Conservation (phyloP, 805 yeast genomes). For the Starmerella tilneyi region DNA sequence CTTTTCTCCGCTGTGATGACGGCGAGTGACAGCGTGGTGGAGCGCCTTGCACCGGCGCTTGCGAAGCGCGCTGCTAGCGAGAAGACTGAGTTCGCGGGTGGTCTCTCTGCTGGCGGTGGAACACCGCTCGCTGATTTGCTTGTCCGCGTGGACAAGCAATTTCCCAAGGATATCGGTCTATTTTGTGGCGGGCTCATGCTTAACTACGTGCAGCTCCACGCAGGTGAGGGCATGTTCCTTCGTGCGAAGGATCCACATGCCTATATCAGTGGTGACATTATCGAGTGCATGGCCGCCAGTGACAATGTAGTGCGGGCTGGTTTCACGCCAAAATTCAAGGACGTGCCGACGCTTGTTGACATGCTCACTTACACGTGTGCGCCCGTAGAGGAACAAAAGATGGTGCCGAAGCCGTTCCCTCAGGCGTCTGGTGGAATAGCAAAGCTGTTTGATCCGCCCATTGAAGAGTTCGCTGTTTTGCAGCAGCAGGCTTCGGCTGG, state of each 20-base stretch:
- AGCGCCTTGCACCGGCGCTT: slow-evolving; percentile 48
- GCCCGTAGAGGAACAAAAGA: slow-evolving; percentile 85
- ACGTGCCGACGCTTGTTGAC: slow-evolving; percentile 75
- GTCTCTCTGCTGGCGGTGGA: slow-evolving; percentile 30
- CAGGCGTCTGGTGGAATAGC: slow-evolving; percentile 32
- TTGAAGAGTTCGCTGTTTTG: slow-evolving; percentile 90
- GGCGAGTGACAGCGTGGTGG: slow-evolving; percentile 52
- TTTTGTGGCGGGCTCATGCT: slow-evolving; percentile 91
- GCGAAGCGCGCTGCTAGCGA: slow-evolving; percentile 52
- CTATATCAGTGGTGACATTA: slow-evolving; percentile 90
- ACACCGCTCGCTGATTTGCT: slow-evolving; percentile 59
- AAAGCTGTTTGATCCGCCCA: slow-evolving; percentile 81
- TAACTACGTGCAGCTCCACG: slow-evolving; percentile 69
- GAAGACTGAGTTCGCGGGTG: slow-evolving; percentile 27
- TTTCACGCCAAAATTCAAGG: slow-evolving; percentile 98
- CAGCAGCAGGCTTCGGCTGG: slow-evolving; percentile 51
- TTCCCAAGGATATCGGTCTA: slow-evolving; percentile 87
- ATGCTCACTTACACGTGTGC: slow-evolving; percentile 86
- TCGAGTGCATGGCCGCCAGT: slow-evolving; percentile 99
- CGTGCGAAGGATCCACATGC: slow-evolving; percentile 98
- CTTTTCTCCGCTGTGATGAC: slow-evolving; percentile 81
- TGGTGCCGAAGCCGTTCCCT: slow-evolving; percentile 52
- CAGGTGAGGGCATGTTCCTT: slow-evolving; percentile 94
- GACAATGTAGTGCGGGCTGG: slow-evolving; percentile 98
- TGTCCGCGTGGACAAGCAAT: slow-evolving; percentile 69